phyloP scores from a whole-genome alignment of 2,329 filamentous ascomycete species.

The Aspergillus fijiensis region DNA sequence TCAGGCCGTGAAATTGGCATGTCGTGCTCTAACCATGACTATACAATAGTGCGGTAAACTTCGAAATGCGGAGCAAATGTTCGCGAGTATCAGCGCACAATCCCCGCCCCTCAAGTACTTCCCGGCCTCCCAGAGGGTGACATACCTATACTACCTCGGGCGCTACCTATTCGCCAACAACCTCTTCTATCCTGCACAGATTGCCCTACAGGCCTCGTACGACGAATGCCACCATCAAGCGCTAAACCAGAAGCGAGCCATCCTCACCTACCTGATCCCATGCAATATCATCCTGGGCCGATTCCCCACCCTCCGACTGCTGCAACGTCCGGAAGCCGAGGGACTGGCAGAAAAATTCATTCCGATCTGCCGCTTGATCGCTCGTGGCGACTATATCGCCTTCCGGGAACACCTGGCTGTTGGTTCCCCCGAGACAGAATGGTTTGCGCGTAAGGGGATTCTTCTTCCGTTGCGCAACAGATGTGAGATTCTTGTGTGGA shows the following conservation, averaged over 20 bases:
- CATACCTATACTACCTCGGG: constrained; percentile 91
- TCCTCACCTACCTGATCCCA: constrained; percentile 80
- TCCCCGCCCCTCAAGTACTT: constrained; percentile 80
- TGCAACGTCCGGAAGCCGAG: constrained; percentile 68
- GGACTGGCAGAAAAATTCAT: constrained; percentile 66
- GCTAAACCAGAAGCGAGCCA: constrained; percentile 68
- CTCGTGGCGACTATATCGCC: constrained; percentile 68
- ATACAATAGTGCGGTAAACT: constrained; percentile 69
- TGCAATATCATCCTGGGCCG: constrained; percentile 81
- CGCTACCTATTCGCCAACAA: constrained; percentile 84
- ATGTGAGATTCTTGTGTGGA: constrained; percentile 80
- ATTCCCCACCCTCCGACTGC: constrained; percentile 68
- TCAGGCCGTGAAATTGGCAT: neutral
- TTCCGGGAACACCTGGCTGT: constrained; percentile 69
- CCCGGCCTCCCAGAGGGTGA: constrained; percentile 81
- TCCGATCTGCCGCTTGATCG: constrained; percentile 71
- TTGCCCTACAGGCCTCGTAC: constrained; percentile 77
- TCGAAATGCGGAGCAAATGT: constrained; percentile 80
- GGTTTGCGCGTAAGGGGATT: constrained; percentile 74
- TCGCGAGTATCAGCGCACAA: constrained; percentile 80
- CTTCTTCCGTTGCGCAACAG: constrained; percentile 73
- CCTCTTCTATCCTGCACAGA: constrained; percentile 74
- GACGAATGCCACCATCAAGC: constrained; percentile 64
- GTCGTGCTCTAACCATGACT: neutral
- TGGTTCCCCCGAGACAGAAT: constrained; percentile 58